These are phyloP conservation scores for Saccharomycopsis microspora DNA, from an alignment of 805 yeast genomes.

Conservation along the genomic window DNA sequence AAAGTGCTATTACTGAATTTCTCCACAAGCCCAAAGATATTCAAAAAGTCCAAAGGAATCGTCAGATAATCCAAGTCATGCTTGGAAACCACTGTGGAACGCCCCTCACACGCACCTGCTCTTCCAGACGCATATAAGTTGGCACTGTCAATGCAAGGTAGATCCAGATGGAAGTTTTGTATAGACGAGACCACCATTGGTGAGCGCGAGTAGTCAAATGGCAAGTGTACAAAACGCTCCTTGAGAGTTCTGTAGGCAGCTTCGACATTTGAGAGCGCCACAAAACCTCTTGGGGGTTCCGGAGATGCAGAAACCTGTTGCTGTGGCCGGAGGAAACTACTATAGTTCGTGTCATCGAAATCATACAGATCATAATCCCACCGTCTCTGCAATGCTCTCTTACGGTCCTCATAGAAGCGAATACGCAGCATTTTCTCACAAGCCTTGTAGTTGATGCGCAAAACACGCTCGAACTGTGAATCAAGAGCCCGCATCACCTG, in stretches of 20 bases:
- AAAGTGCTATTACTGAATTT: constrained; percentile 64
- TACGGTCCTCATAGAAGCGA: constrained; percentile 18
- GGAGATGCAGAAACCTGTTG: neutral
- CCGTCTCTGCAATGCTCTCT: constrained; percentile 21
- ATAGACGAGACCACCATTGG: constrained; percentile 12
- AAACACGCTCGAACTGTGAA: constrained; percentile 13
- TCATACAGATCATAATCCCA: constrained; percentile 36
- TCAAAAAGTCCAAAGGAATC: constrained; percentile 38
- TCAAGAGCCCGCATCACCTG: no score
- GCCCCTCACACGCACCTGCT: constrained; percentile 3
- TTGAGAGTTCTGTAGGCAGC: constrained; percentile 1
- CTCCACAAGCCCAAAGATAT: constrained; percentile 86
- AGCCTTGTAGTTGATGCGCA: constrained; percentile 11
- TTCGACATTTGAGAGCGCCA: neutral
- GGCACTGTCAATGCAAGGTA: constrained; percentile 8
- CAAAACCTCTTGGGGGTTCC: neutral
- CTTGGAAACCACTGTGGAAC: constrained; percentile 27
- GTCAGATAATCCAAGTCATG: constrained; percentile 31
- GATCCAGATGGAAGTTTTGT: constrained; percentile 11
- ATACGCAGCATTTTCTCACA: constrained; percentile 19
- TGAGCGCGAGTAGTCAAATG: constrained; percentile 10
- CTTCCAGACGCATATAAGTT: constrained; percentile 1
- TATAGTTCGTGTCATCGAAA: constrained; percentile 15
- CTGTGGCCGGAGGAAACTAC: constrained; percentile 15
- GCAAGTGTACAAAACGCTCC: constrained; percentile 13